Base-by-base conservation (phyloP, 2,329 filamentous ascomycete genomes). In the Thielaviopsis ethacetica region DNA sequence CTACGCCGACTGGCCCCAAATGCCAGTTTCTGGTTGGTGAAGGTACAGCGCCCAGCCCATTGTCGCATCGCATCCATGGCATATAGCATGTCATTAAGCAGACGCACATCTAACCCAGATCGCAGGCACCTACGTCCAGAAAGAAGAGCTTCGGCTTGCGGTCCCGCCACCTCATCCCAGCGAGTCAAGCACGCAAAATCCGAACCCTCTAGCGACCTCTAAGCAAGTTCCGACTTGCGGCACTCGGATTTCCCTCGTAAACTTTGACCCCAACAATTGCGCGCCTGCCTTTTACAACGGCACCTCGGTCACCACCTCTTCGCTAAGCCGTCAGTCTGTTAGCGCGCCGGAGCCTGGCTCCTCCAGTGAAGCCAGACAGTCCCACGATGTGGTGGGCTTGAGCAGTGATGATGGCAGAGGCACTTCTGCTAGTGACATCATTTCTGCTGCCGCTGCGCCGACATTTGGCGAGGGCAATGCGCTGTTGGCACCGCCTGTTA, bases 131-230 rank as follows among this genome's bases (percentile, higher is more conserved):
- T 98, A 98, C 68, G 79, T 87, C 22, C 80, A 97, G 51, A 86
- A 90, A 69, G 91, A 98, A 72, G 88, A 95, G 69, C 75, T 98
- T 27, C 86, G 90, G 65, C 84, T 98, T 60, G 91, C 93, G 52
- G 96, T 91, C 38, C 93, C 93, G 59, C 91, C 91, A 63, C 91
- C 91, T 15, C 93, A 98, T 72, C 93, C 93, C 22, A 95, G 91
- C 62, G 93, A 98, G 75, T 84, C 88, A 13, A 91, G 90, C 22
- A 74, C 91, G 49, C 73, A 86, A 60, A 96, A 94, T 67, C 86
- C 88, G 52, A 98, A 97, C 67, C 93, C 93, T 26, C 81, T 98
- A 50, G 85, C 89, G 47, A 96, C 91, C 5, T 86, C 80, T 19
- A 85, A 90, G 5, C 83, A 85, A 57, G 88, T 91, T n/a, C 89